A percentile compares a stretch with the other conserved stretches of the same genome.
These are phyloP conservation scores for Paraphoma sp. DNA, from an alignment of 2,329 filamentous ascomycete species.

Conservation along the genomic window DNA sequence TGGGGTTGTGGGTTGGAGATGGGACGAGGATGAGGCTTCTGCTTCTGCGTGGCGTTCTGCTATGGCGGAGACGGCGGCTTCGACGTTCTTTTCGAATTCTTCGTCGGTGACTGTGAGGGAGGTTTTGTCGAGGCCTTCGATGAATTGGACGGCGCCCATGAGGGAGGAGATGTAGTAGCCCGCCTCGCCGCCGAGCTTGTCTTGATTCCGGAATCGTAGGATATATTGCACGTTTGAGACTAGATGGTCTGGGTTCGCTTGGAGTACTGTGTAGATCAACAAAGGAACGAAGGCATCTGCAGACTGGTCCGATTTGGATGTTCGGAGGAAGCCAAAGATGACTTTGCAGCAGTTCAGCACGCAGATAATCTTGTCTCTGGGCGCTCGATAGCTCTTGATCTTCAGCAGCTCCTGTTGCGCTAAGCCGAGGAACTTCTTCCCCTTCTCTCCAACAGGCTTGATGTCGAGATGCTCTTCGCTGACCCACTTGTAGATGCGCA, in stretches of 20 bases:
- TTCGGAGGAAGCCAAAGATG: conserved; percentile 92
- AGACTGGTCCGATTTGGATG: conserved; percentile 90
- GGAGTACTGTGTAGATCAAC: conserved; percentile 93
- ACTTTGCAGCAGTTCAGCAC: conserved; percentile 99
- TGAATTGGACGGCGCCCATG: conserved; percentile 95
- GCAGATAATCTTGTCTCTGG: conserved; percentile 97
- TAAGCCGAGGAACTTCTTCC: conserved; percentile 83
- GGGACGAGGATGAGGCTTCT: conserved; percentile 21
- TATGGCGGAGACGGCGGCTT: conserved; percentile 92
- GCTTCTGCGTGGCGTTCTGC: conserved; percentile 76
- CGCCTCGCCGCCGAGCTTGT: conserved; percentile 95
- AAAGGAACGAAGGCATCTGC: conserved; percentile 92
- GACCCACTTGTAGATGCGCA: conserved; percentile 96
- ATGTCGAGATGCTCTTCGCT: conserved; percentile 94
- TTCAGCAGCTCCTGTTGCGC: conserved; percentile 95
- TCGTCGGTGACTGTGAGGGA: conserved; percentile 92
- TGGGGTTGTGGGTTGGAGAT: conserved; percentile 25
- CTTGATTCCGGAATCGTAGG: conserved; percentile 93
- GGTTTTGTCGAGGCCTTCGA: conserved; percentile 94
- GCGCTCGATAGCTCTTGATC: conserved; percentile 96
- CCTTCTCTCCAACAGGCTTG: conserved; percentile 80
- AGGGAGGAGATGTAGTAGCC: conserved; percentile 97
- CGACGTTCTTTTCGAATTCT: conserved; percentile 96
- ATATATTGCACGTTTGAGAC: conserved; percentile 99
- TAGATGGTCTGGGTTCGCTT: conserved; percentile 92